Base-by-base conservation (phyloP, 2,329 filamentous ascomycete species). In the Phyllosticta capitalensis region DNA sequence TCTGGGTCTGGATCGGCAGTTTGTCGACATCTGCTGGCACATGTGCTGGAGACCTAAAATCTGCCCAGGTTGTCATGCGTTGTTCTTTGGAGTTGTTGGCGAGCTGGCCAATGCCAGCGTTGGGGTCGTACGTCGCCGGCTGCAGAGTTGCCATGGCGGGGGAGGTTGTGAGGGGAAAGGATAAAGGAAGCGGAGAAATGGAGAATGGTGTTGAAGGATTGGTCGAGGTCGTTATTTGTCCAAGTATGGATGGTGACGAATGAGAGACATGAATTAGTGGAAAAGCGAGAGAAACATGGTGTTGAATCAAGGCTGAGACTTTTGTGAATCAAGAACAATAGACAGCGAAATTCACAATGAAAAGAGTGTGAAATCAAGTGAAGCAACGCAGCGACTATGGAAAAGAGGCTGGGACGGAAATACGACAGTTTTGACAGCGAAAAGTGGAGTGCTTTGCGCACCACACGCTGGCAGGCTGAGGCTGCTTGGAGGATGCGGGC, bases 71-170 rank as follows among this genome's bases (percentile, higher is more conserved):
- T 9, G 61, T 59, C 33, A 61, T 52, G 56, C 12, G 63, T 59
- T 53, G 65, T 52, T 49, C 62, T 61, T 61, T 56, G 61, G 57
- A 20, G 61, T 45, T 14, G 38, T 45, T 45, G 38, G 38, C 17
- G 6, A 45, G 14, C 14, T n/a, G 5, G 38, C n/a, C 38, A 45
- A 45, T 14, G 38, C 38, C 38, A 45, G 38, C 38, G 38, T 50
- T 59, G 49, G 51, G 51, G 50, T 56, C 53, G 30, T 61, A 9
- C 56, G 48, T n/a, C 33, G 6, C 49, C 49, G 61, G 55, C 60
- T 64, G 63, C 54, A 59, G 54, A 3, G 53, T 56, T 9, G 49
- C 64, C 68, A 70, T 70, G 49, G 30, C 62, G 20, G 19, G 9
- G 50, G 9, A 52, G 19, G 12, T 26, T 26, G 50, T 10, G 50